These are phyloP conservation scores for Pseudisothecium myosuroides DNA, from an alignment of 225 moss, liverwort and hornwort species.

Conservation along the genomic window DNA sequence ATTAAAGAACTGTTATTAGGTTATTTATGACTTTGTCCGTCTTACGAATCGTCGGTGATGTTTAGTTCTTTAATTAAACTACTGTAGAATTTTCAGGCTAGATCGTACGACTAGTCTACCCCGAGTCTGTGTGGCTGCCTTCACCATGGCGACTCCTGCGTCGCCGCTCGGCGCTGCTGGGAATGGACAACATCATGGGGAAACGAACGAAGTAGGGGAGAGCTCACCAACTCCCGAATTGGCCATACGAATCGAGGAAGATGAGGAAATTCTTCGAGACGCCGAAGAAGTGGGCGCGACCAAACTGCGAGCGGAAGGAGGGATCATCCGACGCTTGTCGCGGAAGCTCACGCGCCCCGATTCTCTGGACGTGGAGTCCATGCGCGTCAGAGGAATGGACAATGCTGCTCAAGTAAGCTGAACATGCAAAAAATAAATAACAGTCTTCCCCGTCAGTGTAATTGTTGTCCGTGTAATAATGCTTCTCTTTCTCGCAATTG, in stretches of 20 bases:
- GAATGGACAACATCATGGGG: neutral
- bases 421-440: neutral
- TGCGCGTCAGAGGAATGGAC: conserved; percentile 37
- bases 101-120: neutral
- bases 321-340: conserved; percentile 14
- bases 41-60: neutral
- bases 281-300: neutral
- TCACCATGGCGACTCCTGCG: neutral
- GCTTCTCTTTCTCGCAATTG: neutral
- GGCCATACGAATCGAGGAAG: neutral
- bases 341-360: conserved; percentile 40
- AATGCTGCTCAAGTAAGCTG: neutral
- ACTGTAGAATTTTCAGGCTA: neutral
- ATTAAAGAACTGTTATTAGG: neutral
- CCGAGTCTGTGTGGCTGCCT: neutral
- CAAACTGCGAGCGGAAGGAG: neutral
- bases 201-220: neutral
- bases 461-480: neutral
- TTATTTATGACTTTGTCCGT: neutral
- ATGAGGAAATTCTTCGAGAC: neutral
- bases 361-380: conserved; percentile 47
- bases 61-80: no score
- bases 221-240: neutral
- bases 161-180: neutral
- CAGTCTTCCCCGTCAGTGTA: neutral